Evolutionary conservation across 1,284 basidiomycete species (phyloP), one percentile per base, ranked within the genome.

Genomic region (Exobasidium cylindrosporum): DNA sequence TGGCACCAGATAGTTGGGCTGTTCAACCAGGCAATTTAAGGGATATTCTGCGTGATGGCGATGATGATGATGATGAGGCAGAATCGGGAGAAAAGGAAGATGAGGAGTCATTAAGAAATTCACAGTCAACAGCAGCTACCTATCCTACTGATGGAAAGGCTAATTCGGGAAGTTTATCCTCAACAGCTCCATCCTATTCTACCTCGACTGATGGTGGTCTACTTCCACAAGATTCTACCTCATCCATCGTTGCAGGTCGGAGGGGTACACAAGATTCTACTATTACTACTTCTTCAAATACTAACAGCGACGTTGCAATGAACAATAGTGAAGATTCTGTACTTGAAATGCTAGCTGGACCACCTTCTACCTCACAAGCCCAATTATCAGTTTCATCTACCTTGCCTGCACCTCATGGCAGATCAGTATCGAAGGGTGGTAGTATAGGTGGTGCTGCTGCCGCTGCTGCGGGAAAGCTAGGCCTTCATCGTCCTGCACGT

Each of bases 1-100:
- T 70, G 68, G 76, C 77, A 21, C 77, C 77, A 13, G 76, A 77
- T 62, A 74, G 72, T 59, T 79, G 77, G 77, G 77, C 77, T 21
- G 77, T 79, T 23, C 73, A 76, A 49, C 66, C 72, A 3, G 66
- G 73, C 53, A 64, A 65, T 57, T 58, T 63, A n/a, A 61, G 58
- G 26, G 72, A 69, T 47, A 63, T 64, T 21, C 62, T 76, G 14
- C 66, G 62, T 23, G 72, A 71, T 59, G 67, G 65, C 32, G 69
- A 74, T 24, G 72, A 67, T 35, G 72, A 63, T 29, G 44, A 30
- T 35, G 54, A 54, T 24, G 54, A 40, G 10, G 21, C 17, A 24
- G 47, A 21, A 50, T 3, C 14, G 47, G 26, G 47, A 13, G 21
- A 21, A 26, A 24, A 24, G 3, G 35, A 40, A 17, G 35, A 40